These are phyloP conservation scores for Mrakia hoshinonis DNA, from an alignment of 768 basidiomycete species.

Conservation along the genomic window DNA sequence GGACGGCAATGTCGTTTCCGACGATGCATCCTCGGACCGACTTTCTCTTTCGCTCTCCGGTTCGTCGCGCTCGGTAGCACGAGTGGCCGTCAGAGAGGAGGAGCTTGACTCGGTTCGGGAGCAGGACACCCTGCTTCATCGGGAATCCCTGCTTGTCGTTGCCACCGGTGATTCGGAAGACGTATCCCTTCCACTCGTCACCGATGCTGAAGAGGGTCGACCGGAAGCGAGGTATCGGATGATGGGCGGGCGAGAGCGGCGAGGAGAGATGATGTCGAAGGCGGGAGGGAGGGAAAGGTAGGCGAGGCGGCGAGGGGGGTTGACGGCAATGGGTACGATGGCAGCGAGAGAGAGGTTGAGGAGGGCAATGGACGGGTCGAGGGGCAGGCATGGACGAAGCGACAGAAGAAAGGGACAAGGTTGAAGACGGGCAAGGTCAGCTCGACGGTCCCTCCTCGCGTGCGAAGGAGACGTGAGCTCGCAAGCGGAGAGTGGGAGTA, in stretches of 20 bases:
- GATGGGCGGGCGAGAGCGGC: not conserved
- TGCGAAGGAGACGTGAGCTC: conserved; percentile 11
- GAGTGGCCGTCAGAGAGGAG: conserved; percentile 95
- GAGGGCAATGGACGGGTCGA: not conserved
- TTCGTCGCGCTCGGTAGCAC: conserved; percentile 86
- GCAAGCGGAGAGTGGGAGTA: not conserved
- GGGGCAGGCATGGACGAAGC: not conserved
- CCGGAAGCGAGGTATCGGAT: conserved; percentile 43
- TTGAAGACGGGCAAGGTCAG: not conserved
- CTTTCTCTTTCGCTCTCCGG: conserved; percentile 96
- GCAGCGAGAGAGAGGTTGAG: not conserved
- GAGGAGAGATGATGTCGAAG: not conserved
- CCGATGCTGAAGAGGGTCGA: conserved; percentile 69
- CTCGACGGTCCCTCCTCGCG: not conserved
- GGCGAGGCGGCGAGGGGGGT: not conserved
- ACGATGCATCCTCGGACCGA: conserved; percentile 98
- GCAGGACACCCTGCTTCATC: conserved; percentile 98
- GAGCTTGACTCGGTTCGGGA: conserved; percentile 84
- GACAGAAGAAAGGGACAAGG: not conserved
- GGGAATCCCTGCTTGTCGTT: conserved; percentile 93
- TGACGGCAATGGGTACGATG: too few relatives aligned
- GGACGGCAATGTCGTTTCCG: conserved; percentile 88
- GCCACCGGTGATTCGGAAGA: conserved; percentile 92
- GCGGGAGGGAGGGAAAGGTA: not conserved
- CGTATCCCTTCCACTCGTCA: conserved; percentile 93